These are phyloP conservation scores for Pseudognaphalium luteoalbum DNA, from an alignment of 129 eudicot genomes.

Conservation along the genomic window DNA sequence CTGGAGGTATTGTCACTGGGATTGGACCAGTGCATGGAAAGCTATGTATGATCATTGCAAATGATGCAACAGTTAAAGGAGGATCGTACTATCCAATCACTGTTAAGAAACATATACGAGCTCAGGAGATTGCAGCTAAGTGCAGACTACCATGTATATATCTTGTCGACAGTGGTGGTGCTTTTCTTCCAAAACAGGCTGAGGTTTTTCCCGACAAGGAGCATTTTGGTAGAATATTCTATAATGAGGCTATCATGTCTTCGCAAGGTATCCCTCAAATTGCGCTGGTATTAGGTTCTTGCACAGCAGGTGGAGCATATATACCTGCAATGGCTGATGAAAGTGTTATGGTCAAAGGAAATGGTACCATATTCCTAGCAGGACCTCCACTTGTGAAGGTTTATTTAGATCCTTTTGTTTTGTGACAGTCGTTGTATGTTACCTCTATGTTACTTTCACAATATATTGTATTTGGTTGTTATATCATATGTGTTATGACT, in stretches of 20 bases:
- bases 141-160: slow-evolving; percentile 89
- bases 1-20: slow-evolving; percentile 87
- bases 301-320: slow-evolving; percentile 99
- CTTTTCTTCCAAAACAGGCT: slow-evolving; percentile 96
- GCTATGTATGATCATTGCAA: slow-evolving; percentile 92
- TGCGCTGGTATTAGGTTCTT: slow-evolving; percentile 92
- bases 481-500: neutral
- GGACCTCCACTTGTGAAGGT: slow-evolving; percentile 99
- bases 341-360: slow-evolving; percentile 99
- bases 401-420: slow-evolving; percentile 18
- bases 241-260: slow-evolving; percentile 92
- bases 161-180: slow-evolving; percentile 98
- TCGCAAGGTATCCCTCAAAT: slow-evolving; percentile 94
- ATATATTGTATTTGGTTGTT: slow-evolving; percentile 5
- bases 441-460: neutral
- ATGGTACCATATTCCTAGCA: slow-evolving; percentile 95
- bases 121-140: slow-evolving; percentile 94
- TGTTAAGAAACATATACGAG: slow-evolving; percentile 90
- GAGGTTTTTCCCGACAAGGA: slow-evolving; percentile 96
- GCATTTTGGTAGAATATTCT: slow-evolving; percentile 88
- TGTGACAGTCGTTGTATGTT: neutral
- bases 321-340: slow-evolving; percentile 99
- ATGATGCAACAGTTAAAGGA: slow-evolving; percentile 96
- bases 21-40: slow-evolving; percentile 92
- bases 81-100: slow-evolving; percentile 92